Evolutionary conservation across 768 basidiomycete genomes (phyloP).

Genomic region (Pleurotus djamor): DNA sequence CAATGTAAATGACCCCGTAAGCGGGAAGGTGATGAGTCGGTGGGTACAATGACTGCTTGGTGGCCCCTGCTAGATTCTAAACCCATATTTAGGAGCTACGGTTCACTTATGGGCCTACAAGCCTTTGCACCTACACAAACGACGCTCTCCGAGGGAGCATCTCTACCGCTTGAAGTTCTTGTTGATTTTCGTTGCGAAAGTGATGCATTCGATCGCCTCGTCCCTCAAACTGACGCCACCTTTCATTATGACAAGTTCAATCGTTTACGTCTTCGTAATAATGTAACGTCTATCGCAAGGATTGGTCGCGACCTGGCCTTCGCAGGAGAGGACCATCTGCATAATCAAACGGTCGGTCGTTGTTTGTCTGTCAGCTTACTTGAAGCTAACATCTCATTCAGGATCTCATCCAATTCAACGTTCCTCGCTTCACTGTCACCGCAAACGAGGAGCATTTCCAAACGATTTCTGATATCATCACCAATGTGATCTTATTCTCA

Average conservation of each 20-base stretch:
- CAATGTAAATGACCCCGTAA: conserved; percentile 79
- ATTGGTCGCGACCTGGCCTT: conserved; percentile 31
- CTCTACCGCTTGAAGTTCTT: conserved; percentile 87
- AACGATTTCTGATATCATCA: conserved; percentile 84
- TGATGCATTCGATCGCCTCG: conserved; percentile 81
- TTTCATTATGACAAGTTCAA: conserved; percentile 96
- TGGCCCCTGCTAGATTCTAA: background rate
- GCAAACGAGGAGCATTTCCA: conserved; percentile 82
- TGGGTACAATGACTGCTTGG: conserved; percentile 25
- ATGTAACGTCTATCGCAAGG: conserved; percentile 50
- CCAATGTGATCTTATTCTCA: conserved; percentile 84
- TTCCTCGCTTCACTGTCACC: conserved; percentile 85
- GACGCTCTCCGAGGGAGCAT: conserved; percentile 40
- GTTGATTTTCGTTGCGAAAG: conserved; percentile 85
- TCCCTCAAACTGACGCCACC: conserved; percentile 83
- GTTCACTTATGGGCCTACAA: conserved; percentile 78
- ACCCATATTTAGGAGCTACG: conserved; percentile 60
- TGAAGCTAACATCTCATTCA: conserved; percentile 23
- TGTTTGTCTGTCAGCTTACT: background rate
- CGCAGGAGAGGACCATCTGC: conserved; percentile 45
- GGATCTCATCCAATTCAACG: conserved; percentile 80
- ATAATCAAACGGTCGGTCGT: conserved; percentile 57
- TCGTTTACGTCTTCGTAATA: conserved; percentile 78
- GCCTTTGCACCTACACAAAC: conserved; percentile 71
- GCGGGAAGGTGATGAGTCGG: conserved; percentile 85